phyloP scores from a whole-genome alignment of 352 stramenopile species.

The Globisporangium orthogonon region DNA sequence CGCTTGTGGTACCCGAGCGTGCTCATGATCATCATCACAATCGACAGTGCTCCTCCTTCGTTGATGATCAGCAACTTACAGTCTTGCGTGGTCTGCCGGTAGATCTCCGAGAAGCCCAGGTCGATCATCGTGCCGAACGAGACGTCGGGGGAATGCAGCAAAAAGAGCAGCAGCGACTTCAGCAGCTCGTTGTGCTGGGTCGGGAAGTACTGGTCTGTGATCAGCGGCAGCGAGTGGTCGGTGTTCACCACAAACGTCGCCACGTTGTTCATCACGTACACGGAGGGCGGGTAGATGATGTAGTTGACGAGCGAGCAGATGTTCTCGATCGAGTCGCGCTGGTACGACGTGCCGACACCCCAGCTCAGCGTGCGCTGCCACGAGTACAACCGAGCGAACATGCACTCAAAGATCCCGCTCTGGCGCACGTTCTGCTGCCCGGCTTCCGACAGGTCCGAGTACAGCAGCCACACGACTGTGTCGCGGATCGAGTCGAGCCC shows the following conservation, averaged over 20 bases:
- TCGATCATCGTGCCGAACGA: slow-evolving; percentile 75
- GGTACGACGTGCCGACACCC: slow-evolving; percentile 77
- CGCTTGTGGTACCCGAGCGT: slow-evolving; percentile 82
- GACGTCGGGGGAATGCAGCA: slow-evolving; percentile 49
- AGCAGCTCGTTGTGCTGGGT: slow-evolving; percentile 76
- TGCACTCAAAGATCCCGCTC: slow-evolving; percentile 67
- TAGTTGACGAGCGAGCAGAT: slow-evolving; percentile 84
- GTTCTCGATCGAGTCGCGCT: slow-evolving; percentile 84
- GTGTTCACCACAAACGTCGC: slow-evolving; percentile 83
- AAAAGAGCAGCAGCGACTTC: slow-evolving; percentile 70
- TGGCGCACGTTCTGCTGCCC: slow-evolving; percentile 55
- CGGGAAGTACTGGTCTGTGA: slow-evolving; percentile 78
- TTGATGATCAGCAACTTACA: slow-evolving; percentile 49
- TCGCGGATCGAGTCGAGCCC: slow-evolving; percentile 81
- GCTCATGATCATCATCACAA: slow-evolving; percentile 85
- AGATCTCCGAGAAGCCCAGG: slow-evolving; percentile 73
- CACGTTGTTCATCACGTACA: slow-evolving; percentile 83
- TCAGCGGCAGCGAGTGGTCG: slow-evolving; percentile 75
- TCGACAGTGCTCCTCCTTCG: slow-evolving; percentile 76
- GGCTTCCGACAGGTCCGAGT: slow-evolving; percentile 72
- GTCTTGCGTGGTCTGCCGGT: slow-evolving; percentile 59
- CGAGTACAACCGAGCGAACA: slow-evolving; percentile 72
- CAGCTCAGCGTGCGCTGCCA: slow-evolving; percentile 81
- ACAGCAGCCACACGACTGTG: slow-evolving; percentile 78
- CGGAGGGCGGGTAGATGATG: slow-evolving; percentile 78